phyloP scores from a whole-genome alignment of 129 eudicot genomes.

The Escallonia rubra region DNA sequence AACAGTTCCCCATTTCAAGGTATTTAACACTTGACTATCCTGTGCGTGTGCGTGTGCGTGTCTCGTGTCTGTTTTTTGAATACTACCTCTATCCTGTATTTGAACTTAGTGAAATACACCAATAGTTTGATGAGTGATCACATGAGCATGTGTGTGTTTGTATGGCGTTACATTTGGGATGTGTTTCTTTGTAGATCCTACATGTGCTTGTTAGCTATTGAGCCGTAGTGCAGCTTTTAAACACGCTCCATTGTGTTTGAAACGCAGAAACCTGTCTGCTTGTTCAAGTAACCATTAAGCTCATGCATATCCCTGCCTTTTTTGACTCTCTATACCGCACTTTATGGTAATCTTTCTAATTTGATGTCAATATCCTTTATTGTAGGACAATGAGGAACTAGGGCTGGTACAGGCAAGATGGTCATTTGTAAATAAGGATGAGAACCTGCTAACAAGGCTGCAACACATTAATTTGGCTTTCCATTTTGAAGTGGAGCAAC shows the following conservation, averaged over 20 bases:
- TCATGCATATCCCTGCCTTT: too few relatives aligned
- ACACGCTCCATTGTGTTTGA: too few relatives aligned
- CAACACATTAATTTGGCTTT: slow-evolving; percentile 85
- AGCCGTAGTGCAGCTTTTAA: too few relatives aligned
- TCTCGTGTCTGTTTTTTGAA: background rate
- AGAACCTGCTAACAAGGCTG: slow-evolving; percentile 75
- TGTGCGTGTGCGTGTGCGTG: background rate
- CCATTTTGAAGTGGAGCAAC: slow-evolving; percentile 96
- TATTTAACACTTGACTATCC: slow-evolving; percentile 8
- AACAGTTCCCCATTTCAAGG: slow-evolving; percentile 90
- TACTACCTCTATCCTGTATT: background rate
- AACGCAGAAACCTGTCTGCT: too few relatives aligned
- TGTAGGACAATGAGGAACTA: slow-evolving; percentile 79
- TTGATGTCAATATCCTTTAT: background rate
- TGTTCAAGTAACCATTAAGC: too few relatives aligned
- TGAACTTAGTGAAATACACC: too few relatives aligned
- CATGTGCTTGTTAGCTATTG: too few relatives aligned
- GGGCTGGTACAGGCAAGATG: slow-evolving; percentile 94
- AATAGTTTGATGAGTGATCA: background rate
- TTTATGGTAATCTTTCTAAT: too few relatives aligned
- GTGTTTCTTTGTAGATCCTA: background rate
- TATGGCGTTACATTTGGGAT: background rate
- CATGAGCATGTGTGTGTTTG: background rate
- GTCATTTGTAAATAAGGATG: slow-evolving; percentile 95
- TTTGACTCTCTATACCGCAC: too few relatives aligned